Evolutionary conservation across 225 moss, liverwort and hornwort species (phyloP), one percentile per base, ranked within the genome.

Genomic region (Pseudoscleropodium purum): DNA sequence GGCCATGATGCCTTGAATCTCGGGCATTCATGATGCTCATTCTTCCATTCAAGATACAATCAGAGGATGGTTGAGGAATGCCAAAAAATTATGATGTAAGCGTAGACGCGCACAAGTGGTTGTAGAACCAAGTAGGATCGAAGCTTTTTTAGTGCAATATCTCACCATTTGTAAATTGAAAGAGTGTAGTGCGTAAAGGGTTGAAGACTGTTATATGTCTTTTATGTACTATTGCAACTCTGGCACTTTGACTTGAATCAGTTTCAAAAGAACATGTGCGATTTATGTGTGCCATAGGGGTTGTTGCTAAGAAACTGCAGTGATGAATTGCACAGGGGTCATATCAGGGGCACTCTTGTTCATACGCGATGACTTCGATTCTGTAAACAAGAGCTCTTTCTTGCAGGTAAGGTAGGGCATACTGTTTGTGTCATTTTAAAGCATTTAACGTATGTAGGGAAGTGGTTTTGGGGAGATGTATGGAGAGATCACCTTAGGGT

Each of bases 261-360:
- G 63, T 47, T 78, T 57, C 57, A 59, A 36, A 27, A 43, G 57
- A 67, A 39, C 73, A 39, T 18, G 49, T 86, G 75, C 21, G 62
- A 75, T 49, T 49, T 61, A 14, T 77, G 76, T 85, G 78, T 37
- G 63, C 51, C 49, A 51, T 78, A n/a, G 67, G 25, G 60, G 39
- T 30, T 70, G 54, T 61, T 74, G 39, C 68, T 92, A 51, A 90
- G 65, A 62, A 36, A 37, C 33, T 43, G 65, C 68, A 29, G 69
- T 81, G 80, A 29, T 75, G 86, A 75, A 49, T 61, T 70, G n/a
- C 33, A 17, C 95, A 98, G 98, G 98, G 67, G 98, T 98, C 75
- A 98, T 98, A 88, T 96, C 97, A 57, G 98, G 98, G 86, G 98
- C 97, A 67, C 93, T 98, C 79, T 93, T 98, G 78, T 98, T 94